Conservation (phyloP, 1,284 basidiomycete species). For the Sanghuangporus baumii region DNA sequence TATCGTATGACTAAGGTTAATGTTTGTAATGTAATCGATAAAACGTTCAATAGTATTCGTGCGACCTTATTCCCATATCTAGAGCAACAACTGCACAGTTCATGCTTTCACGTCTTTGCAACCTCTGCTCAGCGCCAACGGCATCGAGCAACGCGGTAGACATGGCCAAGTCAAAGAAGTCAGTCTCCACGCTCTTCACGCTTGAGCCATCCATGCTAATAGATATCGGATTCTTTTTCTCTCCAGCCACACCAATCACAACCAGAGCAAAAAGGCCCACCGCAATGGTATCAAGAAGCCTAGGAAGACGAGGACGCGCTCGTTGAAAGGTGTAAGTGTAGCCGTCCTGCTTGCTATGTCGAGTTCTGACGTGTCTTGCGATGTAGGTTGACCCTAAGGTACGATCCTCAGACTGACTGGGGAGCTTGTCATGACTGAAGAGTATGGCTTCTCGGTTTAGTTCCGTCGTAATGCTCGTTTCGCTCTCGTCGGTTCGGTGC, state of each 20-base stretch:
- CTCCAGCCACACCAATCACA: conserved; percentile 81
- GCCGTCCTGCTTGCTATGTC: background rate
- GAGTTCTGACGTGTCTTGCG: conserved; percentile 5
- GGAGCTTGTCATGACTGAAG: background rate
- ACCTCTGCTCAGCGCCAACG: background rate
- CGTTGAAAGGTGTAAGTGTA: conserved; percentile 83
- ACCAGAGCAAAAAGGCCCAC: conserved; percentile 94
- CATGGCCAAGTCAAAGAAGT: conserved; percentile 55
- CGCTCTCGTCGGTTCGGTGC: conserved; percentile 75
- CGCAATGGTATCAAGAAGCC: conserved; percentile 93
- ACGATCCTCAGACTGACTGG: conserved; percentile 19
- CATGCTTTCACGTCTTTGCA: background rate
- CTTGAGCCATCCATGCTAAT: background rate
- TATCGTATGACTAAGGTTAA: background rate
- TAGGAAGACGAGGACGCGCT: conserved; percentile 71
- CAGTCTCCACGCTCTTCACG: background rate
- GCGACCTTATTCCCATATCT: background rate
- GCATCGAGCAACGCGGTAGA: conserved; percentile 5
- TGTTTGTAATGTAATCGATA: background rate
- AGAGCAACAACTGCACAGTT: conserved; percentile 12
- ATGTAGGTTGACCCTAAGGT: conserved; percentile 82
- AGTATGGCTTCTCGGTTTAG: conserved; percentile 33
- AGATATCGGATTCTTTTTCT: background rate
- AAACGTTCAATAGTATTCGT: background rate
- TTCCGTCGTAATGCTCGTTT: conserved; percentile 83